A percentile compares a stretch with the other conserved stretches of the same genome.
These are phyloP conservation scores for Tricholoma flavovirens DNA, from an alignment of 768 basidiomycete species.

Conservation along the genomic window DNA sequence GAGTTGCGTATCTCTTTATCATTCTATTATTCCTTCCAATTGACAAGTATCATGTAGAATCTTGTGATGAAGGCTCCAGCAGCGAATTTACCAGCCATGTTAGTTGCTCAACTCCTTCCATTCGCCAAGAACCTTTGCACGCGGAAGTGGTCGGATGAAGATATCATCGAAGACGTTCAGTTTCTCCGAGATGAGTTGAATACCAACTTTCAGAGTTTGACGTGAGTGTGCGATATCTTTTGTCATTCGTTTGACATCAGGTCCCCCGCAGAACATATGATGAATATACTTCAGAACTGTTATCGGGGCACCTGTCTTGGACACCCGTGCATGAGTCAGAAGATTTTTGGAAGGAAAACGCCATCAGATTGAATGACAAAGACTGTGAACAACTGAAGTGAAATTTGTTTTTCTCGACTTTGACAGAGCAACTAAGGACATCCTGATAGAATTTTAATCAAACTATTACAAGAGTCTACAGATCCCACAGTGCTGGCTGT, in stretches of 20 bases:
- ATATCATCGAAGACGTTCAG: conserved; percentile 86
- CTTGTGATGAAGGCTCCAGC: conserved; percentile 83
- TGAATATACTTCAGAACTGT: conserved; percentile 88
- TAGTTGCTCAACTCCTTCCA: conserved; percentile 80
- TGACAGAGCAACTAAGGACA: not conserved
- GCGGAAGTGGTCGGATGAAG: conserved; percentile 93
- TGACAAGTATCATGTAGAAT: conserved; percentile 48
- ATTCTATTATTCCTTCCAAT: conserved; percentile 10
- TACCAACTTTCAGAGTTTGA: conserved; percentile 79
- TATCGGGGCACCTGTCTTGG: conserved; percentile 91
- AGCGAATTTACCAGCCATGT: conserved; percentile 89
- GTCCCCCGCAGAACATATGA: conserved; percentile 73
- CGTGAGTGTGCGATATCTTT: conserved; percentile 45
- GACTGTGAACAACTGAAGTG: conserved; percentile 84
- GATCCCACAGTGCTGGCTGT: conserved; percentile 85
- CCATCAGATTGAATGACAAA: conserved; percentile 75
- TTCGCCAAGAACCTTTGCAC: conserved; percentile 79
- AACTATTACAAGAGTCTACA: conserved; percentile 58
- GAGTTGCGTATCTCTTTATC: conserved; percentile 37
- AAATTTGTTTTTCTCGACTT: conserved; percentile 8
- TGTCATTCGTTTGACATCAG: not conserved
- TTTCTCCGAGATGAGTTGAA: conserved; percentile 86
- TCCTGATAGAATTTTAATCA: conserved; percentile 63
- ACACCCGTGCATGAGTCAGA: conserved; percentile 95
- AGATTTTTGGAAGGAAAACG: conserved; percentile 98